phyloP scores from a whole-genome alignment of 2,329 filamentous ascomycete genomes.

The Cercospora sp. region DNA sequence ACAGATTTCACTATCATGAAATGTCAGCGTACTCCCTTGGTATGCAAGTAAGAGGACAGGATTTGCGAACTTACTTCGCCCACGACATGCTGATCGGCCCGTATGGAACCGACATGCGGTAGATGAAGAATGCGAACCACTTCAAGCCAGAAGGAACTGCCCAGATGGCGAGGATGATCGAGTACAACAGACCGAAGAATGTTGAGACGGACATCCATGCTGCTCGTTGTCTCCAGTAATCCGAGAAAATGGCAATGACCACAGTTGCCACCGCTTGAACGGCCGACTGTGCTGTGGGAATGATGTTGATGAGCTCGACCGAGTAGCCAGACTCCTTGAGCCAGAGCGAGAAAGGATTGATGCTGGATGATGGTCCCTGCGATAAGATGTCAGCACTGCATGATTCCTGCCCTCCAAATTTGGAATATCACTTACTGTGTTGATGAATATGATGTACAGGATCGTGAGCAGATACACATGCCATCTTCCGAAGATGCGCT shows the following conservation, averaged over 20 bases:
- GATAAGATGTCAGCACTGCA: background rate
- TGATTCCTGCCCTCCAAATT: background rate
- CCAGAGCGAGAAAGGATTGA: conserved; percentile 31
- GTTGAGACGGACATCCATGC: conserved; percentile 29
- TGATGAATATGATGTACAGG: conserved; percentile 66
- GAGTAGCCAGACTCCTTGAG: conserved; percentile 47
- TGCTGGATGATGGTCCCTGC: conserved; percentile 26
- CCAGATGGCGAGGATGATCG: conserved; percentile 38
- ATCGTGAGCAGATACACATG: conserved; percentile 61
- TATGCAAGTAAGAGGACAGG: background rate
- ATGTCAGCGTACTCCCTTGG: conserved; percentile 10
- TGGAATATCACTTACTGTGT: conserved; percentile 44
- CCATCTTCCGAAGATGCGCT: conserved; percentile 61
- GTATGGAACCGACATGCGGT: conserved; percentile 36
- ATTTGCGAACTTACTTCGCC: conserved; percentile 42
- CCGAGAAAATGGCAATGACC: conserved; percentile 52
- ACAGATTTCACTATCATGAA: conserved; percentile 49
- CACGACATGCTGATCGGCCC: conserved; percentile 43
- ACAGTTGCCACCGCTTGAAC: conserved; percentile 61
- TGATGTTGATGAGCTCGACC: conserved; percentile 57
- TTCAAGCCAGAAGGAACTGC: conserved; percentile 36
- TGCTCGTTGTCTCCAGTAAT: conserved; percentile 27
- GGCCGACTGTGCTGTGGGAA: conserved; percentile 53
- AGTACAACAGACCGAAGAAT: conserved; percentile 27
- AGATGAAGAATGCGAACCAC: conserved; percentile 39